Conservation (phyloP, 257 asterid species). For the Lycium barbarum region DNA sequence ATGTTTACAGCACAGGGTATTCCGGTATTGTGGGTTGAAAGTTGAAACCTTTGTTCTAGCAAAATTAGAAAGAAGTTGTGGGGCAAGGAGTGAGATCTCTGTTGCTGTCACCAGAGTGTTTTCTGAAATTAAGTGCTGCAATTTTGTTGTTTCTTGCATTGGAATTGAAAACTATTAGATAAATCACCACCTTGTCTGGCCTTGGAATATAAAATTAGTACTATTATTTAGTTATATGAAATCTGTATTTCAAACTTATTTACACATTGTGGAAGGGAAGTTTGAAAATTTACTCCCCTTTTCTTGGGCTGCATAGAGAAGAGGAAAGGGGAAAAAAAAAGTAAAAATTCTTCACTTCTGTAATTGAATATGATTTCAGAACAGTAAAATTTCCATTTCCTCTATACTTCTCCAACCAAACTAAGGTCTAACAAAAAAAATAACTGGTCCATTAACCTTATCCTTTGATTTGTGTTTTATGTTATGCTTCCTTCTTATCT, state of each 20-base stretch:
- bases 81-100: background rate
- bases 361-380: background rate
- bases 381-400: background rate
- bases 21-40: background rate
- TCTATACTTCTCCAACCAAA: background rate
- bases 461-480: background rate
- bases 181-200: slow-evolving; percentile 14
- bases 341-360: background rate
- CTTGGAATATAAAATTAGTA: background rate
- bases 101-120: background rate
- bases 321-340: background rate
- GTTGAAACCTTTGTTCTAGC: background rate
- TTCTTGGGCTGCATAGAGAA: slow-evolving; percentile 2
- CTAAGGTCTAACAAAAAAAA: background rate
- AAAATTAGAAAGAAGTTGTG: background rate
- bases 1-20: background rate
- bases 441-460: background rate
- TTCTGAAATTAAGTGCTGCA: background rate
- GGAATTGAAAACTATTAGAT: background rate
- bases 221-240: background rate
- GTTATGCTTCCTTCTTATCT: background rate
- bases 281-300: background rate
- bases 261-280: slow-evolving; percentile 18
- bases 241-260: background rate
- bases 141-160: background rate